Conservation (phyloP, 768 basidiomycete species). For the Butyriboletus loyo region DNA sequence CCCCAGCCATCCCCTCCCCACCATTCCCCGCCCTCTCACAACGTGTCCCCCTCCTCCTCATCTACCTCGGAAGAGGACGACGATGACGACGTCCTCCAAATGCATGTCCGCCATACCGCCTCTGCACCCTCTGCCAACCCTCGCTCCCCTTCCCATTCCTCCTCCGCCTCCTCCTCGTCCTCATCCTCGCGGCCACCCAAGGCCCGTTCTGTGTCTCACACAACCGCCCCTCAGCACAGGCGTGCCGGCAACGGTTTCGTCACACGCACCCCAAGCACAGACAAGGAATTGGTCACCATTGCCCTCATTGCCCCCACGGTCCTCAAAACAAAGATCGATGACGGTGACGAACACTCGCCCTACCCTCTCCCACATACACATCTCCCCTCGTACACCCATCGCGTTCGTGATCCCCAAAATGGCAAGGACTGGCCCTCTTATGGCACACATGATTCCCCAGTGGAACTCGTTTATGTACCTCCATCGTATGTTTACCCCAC, state of each 20-base stretch:
- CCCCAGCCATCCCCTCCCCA: constrained; percentile 17
- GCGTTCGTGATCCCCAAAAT: constrained; percentile 2
- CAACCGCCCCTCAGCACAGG: constrained; percentile 6
- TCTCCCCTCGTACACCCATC: constrained; percentile 6
- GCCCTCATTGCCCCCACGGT: constrained; percentile 77
- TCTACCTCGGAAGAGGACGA: constrained; percentile 41
- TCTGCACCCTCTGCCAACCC: constrained; percentile 21
- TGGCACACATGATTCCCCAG: constrained; percentile 44
- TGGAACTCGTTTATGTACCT: constrained; percentile 73
- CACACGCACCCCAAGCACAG: constrained; percentile 30
- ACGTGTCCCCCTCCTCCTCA: constrained; percentile 28
- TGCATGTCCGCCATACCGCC: constrained; percentile 42
- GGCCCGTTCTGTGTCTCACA: constrained; percentile 28
- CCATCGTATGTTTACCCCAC: constrained; percentile 33
- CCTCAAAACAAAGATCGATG: constrained; percentile 72
- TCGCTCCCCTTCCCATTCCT: constrained; percentile 40
- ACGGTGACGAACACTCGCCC: constrained; percentile 36
- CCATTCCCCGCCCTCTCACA: constrained; percentile 23
- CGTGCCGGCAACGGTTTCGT: constrained; percentile 46
- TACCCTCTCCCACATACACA: constrained; percentile 12
- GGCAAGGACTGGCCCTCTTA: constrained; percentile 11
- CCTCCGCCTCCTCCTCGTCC: constrained; percentile 23
- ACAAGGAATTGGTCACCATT: constrained; percentile 62
- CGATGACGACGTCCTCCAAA: constrained; percentile 61
- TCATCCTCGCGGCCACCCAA: constrained; percentile 29